Percentiles rank a stretch among this genome's conserved stretches.
These are phyloP conservation scores for Medicago arabica DNA, from an alignment of 306 rosid genomes.

Conservation along the genomic window DNA sequence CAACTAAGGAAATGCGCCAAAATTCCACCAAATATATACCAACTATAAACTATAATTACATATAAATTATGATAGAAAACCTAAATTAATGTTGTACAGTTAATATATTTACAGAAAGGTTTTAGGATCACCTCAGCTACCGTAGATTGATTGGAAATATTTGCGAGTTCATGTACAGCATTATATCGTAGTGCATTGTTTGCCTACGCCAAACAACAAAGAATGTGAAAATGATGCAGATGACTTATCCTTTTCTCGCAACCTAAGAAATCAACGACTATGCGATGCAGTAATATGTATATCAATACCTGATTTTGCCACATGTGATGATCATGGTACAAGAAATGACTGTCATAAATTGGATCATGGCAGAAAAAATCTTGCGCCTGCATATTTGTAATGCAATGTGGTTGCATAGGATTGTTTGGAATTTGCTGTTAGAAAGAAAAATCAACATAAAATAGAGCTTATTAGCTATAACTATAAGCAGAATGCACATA, in stretches of 20 bases:
- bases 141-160: conserved; percentile 25
- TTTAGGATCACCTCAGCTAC: conserved; percentile 41
- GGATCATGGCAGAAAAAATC: conserved; percentile 2
- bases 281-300: conserved; percentile 13
- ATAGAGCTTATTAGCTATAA: no score
- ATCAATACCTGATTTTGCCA: conserved; percentile 50
- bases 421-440: neutral
- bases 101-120: neutral
- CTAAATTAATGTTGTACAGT: neutral
- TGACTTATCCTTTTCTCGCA: no score
- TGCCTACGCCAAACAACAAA: conserved; percentile 39
- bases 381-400: conserved; percentile 44
- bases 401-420: neutral
- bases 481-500: no score
- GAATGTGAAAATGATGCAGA: conserved; percentile 27
- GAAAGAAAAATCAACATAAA: no score
- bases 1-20: no score
- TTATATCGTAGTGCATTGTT: conserved; percentile 23
- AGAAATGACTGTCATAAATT: conserved; percentile 37
- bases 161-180: conserved; percentile 30
- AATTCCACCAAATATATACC: conserved; percentile 19
- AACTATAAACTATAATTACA: conserved; percentile 18
- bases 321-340: conserved; percentile 12
- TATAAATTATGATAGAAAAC: neutral
- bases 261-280: neutral